A percentile compares a stretch with the other conserved stretches of the same genome.
These are phyloP conservation scores for Scleroderma bovista DNA, from an alignment of 768 basidiomycete species.

Conservation along the genomic window DNA sequence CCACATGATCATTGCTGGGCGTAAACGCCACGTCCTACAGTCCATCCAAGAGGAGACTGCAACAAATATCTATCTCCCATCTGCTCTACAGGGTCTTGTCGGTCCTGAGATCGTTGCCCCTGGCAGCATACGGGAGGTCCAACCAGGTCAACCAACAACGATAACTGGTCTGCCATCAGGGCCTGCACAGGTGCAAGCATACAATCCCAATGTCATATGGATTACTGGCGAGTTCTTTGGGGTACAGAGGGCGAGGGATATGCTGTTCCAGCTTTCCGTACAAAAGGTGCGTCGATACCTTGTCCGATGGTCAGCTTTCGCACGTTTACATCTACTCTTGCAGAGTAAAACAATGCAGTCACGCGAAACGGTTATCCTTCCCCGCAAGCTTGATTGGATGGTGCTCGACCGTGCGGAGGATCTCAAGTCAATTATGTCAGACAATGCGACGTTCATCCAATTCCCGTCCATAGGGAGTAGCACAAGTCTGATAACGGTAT, in stretches of 20 bases:
- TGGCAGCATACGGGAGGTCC: slow-evolving; percentile 27
- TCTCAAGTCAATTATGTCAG: slow-evolving; percentile 86
- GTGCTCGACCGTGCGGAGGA: slow-evolving; percentile 95
- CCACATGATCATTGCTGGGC: slow-evolving; percentile 85
- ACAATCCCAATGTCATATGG: slow-evolving; percentile 79
- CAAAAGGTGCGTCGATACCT: slow-evolving; percentile 56
- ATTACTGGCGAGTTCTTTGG: slow-evolving; percentile 98
- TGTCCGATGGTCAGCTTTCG: background rate
- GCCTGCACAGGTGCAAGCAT: slow-evolving; percentile 24
- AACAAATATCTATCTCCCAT: slow-evolving; percentile 94
- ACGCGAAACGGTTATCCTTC: slow-evolving; percentile 88
- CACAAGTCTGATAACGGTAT: slow-evolving; percentile 89
- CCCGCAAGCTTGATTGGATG: slow-evolving; percentile 98
- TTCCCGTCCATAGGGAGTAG: slow-evolving; percentile 91
- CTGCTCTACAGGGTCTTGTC: slow-evolving; percentile 80
- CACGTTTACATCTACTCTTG: background rate
- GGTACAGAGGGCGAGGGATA: slow-evolving; percentile 90
- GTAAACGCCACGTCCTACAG: slow-evolving; percentile 83
- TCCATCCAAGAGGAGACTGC: slow-evolving; percentile 95
- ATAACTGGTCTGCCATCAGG: background rate
- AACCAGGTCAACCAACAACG: slow-evolving; percentile 9
- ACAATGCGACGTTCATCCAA: slow-evolving; percentile 94
- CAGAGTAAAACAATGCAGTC: slow-evolving; percentile 89
- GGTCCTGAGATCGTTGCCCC: slow-evolving; percentile 53
- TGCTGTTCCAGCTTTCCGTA: slow-evolving; percentile 84